Evolutionary conservation across 371 early-diverging fungal genomes (phyloP).

Genomic region (Neoconidiobolus thromboides): DNA sequence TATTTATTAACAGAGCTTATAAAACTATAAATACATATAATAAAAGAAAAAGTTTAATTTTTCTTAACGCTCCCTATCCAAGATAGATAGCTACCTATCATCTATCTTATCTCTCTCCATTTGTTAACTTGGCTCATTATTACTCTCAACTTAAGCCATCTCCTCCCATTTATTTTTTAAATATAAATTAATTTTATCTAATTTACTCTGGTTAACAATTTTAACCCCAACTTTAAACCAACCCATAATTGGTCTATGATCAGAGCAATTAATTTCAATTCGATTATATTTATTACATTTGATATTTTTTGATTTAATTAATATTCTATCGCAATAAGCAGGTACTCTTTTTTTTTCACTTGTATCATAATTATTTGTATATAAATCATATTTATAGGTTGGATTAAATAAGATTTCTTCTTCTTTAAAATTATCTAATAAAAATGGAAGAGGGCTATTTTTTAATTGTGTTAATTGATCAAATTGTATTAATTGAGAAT

Average conservation of each 20-base stretch:
- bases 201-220: too few relatives aligned
- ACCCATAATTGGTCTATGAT: conserved; percentile 64
- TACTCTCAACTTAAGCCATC: too few relatives aligned
- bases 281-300: conserved; percentile 24
- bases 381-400: conserved; percentile 68
- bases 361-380: conserved; percentile 45
- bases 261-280: conserved; percentile 42
- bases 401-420: conserved; percentile 47
- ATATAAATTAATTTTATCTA: too few relatives aligned
- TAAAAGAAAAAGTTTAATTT: too few relatives aligned
- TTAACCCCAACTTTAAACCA: conserved; percentile 16
- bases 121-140: too few relatives aligned
- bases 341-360: conserved; percentile 63
- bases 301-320: conserved; percentile 22
- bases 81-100: too few relatives aligned
- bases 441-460: conserved; percentile 9
- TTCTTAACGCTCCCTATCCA: too few relatives aligned
- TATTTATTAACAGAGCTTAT: too few relatives aligned
- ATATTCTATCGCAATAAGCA: conserved; percentile 72
- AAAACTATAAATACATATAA: too few relatives aligned
- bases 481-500: conserved; percentile 17
- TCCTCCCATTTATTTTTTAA: too few relatives aligned
- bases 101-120: too few relatives aligned
- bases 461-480: conserved; percentile 47
- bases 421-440: conserved; percentile 30